Evolutionary conservation across 306 rosid species (phyloP).

Genomic region (Trichosanthes cucumerina): DNA sequence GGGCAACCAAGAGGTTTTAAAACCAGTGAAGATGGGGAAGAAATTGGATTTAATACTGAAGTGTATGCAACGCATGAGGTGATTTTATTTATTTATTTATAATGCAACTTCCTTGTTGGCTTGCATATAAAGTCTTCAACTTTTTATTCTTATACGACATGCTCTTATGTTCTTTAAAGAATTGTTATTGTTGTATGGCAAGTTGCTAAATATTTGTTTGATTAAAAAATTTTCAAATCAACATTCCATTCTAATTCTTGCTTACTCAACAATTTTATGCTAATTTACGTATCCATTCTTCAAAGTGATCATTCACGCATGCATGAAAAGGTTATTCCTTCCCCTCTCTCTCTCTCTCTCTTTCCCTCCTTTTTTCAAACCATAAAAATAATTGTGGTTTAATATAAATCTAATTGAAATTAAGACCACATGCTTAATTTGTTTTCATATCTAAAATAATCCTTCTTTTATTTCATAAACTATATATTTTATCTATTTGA

Average conservation of each 20-base stretch:
- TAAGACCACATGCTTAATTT: background rate
- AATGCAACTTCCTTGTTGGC: background rate
- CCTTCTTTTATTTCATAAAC: background rate
- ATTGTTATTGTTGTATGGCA: background rate
- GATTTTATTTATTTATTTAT: slow-evolving; percentile 7
- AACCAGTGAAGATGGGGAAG: slow-evolving; percentile 59
- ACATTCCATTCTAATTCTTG: background rate
- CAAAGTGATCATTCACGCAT: background rate
- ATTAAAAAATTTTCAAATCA: background rate
- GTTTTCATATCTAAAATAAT: background rate
- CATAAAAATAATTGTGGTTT: background rate
- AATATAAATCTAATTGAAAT: background rate
- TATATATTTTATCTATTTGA: background rate
- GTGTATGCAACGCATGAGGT: slow-evolving; percentile 69
- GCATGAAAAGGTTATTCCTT: background rate
- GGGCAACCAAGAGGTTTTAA: slow-evolving; percentile 85
- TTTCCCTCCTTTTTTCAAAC: background rate
- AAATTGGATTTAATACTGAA: slow-evolving; percentile 81
- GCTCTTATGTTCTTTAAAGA: background rate
- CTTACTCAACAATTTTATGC: background rate
- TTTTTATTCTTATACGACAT: background rate
- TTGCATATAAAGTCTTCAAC: background rate
- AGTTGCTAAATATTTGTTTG: background rate
- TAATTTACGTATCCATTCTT: background rate
- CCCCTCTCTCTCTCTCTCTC: background rate